Evolutionary conservation across 257 asterid species (phyloP).

Genomic region (Nicotiana noctiflora): DNA sequence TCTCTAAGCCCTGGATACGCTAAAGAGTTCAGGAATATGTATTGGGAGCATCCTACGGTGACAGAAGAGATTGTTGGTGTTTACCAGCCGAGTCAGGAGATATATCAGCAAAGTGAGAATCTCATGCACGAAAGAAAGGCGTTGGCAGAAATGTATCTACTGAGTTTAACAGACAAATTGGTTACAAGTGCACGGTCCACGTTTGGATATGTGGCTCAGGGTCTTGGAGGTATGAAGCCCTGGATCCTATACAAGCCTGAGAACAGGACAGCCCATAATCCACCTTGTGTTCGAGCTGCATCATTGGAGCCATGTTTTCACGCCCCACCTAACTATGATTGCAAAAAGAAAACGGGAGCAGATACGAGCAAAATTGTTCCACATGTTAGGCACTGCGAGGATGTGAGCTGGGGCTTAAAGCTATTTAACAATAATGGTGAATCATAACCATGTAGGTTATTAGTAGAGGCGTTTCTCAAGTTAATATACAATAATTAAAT

Average conservation of each 20-base stretch:
- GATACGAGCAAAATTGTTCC: conserved; percentile 45
- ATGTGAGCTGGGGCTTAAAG: conserved; percentile 61
- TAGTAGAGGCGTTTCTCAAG: no score
- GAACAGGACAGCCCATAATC: conserved; percentile 36
- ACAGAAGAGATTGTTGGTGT: conserved; percentile 44
- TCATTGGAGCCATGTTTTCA: conserved; percentile 74
- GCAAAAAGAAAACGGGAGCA: conserved; percentile 27
- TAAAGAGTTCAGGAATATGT: conserved; percentile 45
- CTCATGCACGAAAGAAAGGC: conserved; percentile 42
- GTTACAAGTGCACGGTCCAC: conserved; percentile 72
- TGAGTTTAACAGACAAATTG: conserved; percentile 60
- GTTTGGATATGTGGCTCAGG: conserved; percentile 78
- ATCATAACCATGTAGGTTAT: neutral
- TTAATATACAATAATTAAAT: no score
- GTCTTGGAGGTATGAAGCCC: conserved; percentile 67
- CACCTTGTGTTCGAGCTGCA: conserved; percentile 37
- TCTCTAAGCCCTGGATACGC: conserved; percentile 50
- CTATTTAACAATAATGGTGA: conserved; percentile 23
- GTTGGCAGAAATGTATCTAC: conserved; percentile 62
- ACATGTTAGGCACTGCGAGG: conserved; percentile 64
- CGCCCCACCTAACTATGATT: conserved; percentile 45
- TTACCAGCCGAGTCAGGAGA: conserved; percentile 62
- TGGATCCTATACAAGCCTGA: conserved; percentile 63
- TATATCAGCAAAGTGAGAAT: conserved; percentile 43
- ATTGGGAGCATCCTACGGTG: conserved; percentile 48